Base-by-base conservation (phyloP, 1,139 yeast species). In the Insectozyma bohioensis region DNA sequence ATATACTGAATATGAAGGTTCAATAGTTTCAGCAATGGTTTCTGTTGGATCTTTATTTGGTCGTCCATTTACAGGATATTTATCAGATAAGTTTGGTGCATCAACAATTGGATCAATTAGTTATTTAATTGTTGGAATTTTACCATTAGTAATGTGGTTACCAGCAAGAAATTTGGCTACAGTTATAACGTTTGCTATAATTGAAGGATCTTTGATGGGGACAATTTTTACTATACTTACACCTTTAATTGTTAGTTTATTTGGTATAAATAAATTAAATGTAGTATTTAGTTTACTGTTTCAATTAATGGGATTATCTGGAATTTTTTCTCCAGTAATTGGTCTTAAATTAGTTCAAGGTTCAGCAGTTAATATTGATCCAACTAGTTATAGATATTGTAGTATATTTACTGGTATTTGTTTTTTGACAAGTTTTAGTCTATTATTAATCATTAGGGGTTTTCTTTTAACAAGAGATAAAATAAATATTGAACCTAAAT, bases 391-490 rank as follows among this genome's bases (percentile, higher is more conserved):
- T 48, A 49, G 54, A 20, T 46, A 72, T 43, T 74, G 80, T 25
- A 59, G 78, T 0, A 64, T 77, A 3, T 78, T 75, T 50, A 72
- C 78, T 14, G 83, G 83, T 0, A 51, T 58, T 4, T 58, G 74
- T 4, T 77, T 72, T 46, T 36, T 70, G n/a, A 73, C 54, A 2
- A 67, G 75, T 24, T 62, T 72, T 1, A 13, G 58, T 1, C 29
- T 52, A 5, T 47, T 74, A 27, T 49, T 72, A 29, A 21, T 72
- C 2, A 42, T 74, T 30, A 58, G 83, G 45, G 79, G 76, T 0
- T 75, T 71, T 56, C 37, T 76, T 6, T 59, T 69, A 24, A 72
- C 72, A 7, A 59, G 81, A 43, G 75, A 73, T 43, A 41, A 40
- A n/a, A 41, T 56, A 4, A 14, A n/a, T n/a, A n/a, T n/a, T n/a